Conservation (phyloP, 2,329 filamentous ascomycete genomes). For the Epichloe glyceriae region DNA sequence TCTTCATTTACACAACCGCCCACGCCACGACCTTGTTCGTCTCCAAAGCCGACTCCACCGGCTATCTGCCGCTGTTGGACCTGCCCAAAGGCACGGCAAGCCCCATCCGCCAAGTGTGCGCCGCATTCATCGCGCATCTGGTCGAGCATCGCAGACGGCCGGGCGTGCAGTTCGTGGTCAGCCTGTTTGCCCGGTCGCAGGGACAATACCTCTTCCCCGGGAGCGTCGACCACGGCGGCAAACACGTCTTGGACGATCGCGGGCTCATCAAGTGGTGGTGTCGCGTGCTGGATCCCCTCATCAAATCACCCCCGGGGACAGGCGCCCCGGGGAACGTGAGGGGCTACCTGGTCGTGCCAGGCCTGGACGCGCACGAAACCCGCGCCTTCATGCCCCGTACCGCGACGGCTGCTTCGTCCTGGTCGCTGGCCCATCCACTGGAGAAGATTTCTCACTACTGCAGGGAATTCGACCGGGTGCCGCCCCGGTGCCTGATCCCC, state of each 20-base stretch:
- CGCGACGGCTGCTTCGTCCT: slow-evolving; percentile 33
- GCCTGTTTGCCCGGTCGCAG: slow-evolving; percentile 83
- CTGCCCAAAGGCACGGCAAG: slow-evolving; percentile 52
- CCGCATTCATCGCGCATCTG: slow-evolving; percentile 64
- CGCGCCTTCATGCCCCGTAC: slow-evolving; percentile 59
- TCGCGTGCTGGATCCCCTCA: slow-evolving; percentile 64
- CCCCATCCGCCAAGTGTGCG: slow-evolving; percentile 60
- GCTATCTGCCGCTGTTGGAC: slow-evolving; percentile 58
- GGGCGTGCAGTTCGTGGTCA: slow-evolving; percentile 61
- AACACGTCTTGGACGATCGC: slow-evolving; percentile 85
- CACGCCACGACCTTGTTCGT: slow-evolving; percentile 81
- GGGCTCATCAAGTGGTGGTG: slow-evolving; percentile 96
- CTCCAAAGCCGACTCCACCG: slow-evolving; percentile 93
- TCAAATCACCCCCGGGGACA: slow-evolving; percentile 31
- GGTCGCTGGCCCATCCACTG: slow-evolving; percentile 62
- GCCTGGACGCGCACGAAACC: slow-evolving; percentile 70
- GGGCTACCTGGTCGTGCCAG: slow-evolving; percentile 78
- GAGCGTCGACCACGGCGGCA: slow-evolving; percentile 69
- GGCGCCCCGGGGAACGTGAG: slow-evolving; percentile 33
- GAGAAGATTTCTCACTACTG: slow-evolving; percentile 49
- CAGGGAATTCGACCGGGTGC: slow-evolving; percentile 45
- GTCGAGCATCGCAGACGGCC: slow-evolving; percentile 52
- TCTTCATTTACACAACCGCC: slow-evolving; percentile 74
- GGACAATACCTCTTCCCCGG: slow-evolving; percentile 91
- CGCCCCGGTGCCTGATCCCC: slow-evolving; percentile 72